phyloP scores from a whole-genome alignment of 306 rosid genomes.

The Fagus sylvatica region DNA sequence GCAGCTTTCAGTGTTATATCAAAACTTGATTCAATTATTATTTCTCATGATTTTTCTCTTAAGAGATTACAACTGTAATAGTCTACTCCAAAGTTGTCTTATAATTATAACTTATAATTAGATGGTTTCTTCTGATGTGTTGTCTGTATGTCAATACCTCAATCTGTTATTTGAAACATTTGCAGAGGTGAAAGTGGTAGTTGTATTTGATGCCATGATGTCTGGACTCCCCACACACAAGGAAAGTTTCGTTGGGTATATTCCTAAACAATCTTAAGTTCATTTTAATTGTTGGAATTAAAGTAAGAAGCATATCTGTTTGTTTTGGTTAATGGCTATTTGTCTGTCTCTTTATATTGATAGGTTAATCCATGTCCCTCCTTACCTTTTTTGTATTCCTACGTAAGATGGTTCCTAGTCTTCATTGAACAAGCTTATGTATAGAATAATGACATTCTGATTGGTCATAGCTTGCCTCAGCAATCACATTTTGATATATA shows the following conservation, averaged over 20 bases:
- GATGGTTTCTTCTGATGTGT: conserved; percentile 16
- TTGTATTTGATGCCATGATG: conserved; percentile 90
- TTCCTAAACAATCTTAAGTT: background rate
- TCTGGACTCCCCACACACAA: conserved; percentile 89
- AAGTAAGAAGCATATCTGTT: background rate
- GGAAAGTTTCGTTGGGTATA: conserved; percentile 71
- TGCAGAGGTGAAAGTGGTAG: conserved; percentile 87
- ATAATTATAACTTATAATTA: background rate
- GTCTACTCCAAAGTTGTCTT: background rate
- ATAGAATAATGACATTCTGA: background rate
- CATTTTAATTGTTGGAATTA: background rate
- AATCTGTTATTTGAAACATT: conserved; percentile 27
- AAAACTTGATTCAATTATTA: background rate
- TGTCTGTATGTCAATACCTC: background rate
- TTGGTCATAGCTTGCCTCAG: background rate
- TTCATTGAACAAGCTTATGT: background rate
- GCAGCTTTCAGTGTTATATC: background rate
- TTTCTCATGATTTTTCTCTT: background rate
- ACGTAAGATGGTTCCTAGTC: background rate
- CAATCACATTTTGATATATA: background rate
- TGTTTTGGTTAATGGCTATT: no score
- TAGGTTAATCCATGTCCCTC: background rate
- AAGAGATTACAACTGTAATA: background rate
- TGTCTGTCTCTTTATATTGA: background rate
- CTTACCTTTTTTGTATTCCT: background rate